Evolutionary conservation across 1,284 basidiomycete species (phyloP), one percentile per base, ranked within the genome.

Genomic region (Sphaerobolus stellatus): DNA sequence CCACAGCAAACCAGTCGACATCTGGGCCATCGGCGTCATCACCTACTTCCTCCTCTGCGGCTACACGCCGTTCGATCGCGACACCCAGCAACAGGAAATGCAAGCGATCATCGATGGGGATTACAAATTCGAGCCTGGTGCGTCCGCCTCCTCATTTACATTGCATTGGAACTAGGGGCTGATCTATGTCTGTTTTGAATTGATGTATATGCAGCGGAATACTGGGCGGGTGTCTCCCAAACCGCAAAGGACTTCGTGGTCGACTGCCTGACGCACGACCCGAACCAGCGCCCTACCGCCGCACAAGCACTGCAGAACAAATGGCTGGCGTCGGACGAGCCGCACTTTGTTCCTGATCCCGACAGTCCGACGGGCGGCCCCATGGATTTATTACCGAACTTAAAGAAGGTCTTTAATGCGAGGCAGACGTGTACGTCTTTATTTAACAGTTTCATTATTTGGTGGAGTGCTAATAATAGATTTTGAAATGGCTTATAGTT

Each of bases 11-110:
- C 94, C 96, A 1, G 96, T 98, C 25, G 96, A 98, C 67, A 79
- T 98, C 59, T 98, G 94, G 94, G 94, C 94, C 1, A 94, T 97
- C 82, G 94, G 94, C 54, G 94, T 98, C 52, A 94, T 97, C 70
- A 90, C 93, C 4, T 95, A 94, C 74, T 97, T 97, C 84, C 76
- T 97, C 5, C 86, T 97, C 50, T 94, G 92, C 49, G 93, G 94
- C 7, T 96, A 96, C 75, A 97, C 94, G 2, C 93, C 93, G 1
- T 96, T 96, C 69, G 94, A 98, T 70, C 84, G 92, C 38, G 93
- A 97, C 58, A 86, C 80, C 5, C 92, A 92, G 66, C 86, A 87
- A 65, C 81, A 84, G 61, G 92, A 94, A 71, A 94, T 92, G 90
- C 86, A 94, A 66, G 94, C 94, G 16, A 97, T 97, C 75, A 85